These are phyloP conservation scores for Hypoxylon sp. DNA, from an alignment of 2,329 filamentous ascomycete species.

Conservation along the genomic window DNA sequence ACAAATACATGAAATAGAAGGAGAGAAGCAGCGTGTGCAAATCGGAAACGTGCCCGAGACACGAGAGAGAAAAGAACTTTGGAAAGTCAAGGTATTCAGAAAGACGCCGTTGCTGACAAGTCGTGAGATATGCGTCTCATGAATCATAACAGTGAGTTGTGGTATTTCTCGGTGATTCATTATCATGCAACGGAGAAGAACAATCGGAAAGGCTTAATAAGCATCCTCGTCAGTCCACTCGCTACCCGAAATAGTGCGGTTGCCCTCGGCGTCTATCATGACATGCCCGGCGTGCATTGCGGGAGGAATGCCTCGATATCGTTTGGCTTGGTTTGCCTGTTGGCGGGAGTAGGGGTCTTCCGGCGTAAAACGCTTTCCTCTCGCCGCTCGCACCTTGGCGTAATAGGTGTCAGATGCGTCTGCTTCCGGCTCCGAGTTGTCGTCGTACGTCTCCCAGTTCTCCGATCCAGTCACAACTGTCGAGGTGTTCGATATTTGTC, in stretches of 20 bases:
- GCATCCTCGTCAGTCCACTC: conserved; percentile 76
- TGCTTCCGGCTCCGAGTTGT: conserved; percentile 79
- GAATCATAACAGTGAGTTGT: conserved; percentile 45
- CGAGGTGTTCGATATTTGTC: conserved; percentile 82
- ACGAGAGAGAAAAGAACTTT: conserved; percentile 11
- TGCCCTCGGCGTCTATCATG: conserved; percentile 69
- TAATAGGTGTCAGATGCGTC: conserved; percentile 85
- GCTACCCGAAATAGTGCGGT: conserved; percentile 71
- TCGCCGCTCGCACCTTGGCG: conserved; percentile 77
- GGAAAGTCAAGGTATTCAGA: conserved; percentile 6
- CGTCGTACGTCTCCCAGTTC: conserved; percentile 98
- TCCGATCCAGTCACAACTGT: conserved; percentile 84
- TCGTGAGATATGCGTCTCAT: conserved; percentile 38
- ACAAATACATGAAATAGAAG: conserved; percentile 40
- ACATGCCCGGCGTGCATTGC: conserved; percentile 60
- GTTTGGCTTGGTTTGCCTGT: conserved; percentile 62
- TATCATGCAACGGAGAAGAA: conserved; percentile 38
- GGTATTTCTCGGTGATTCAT: conserved; percentile 44
- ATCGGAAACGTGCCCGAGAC: conserved; percentile 11
- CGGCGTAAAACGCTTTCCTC: conserved; percentile 72
- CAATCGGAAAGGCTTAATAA: conserved; percentile 55
- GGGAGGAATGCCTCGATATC: conserved; percentile 66
- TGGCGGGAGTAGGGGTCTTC: conserved; percentile 58
- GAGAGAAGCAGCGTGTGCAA: conserved; percentile 18
- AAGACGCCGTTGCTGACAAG: conserved; percentile 27